phyloP scores from a whole-genome alignment of 495 filamentous ascomycete species.

The Neurospora sp. region DNA sequence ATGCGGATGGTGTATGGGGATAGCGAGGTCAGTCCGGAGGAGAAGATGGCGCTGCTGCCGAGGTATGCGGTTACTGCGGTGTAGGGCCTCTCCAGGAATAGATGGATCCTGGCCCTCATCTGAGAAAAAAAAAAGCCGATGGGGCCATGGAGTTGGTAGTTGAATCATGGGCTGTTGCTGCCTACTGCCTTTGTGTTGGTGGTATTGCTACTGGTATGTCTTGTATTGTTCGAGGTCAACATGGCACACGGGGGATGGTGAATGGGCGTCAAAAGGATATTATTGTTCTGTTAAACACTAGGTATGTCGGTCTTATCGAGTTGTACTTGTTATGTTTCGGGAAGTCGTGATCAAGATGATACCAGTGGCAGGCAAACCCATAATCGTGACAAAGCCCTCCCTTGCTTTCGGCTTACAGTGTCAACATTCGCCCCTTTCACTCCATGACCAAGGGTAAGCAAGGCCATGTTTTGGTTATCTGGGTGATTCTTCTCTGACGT shows the following conservation, averaged over 20 bases:
- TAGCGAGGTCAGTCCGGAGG: conserved; percentile 70
- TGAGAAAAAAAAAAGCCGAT: background rate
- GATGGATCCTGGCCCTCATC: background rate
- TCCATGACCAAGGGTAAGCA: background rate
- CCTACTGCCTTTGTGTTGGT: background rate
- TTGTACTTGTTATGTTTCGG: background rate
- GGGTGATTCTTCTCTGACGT: background rate
- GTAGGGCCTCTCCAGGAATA: background rate
- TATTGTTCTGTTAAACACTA: background rate
- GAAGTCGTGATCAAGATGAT: background rate
- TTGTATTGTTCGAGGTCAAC: background rate
- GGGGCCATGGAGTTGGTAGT: background rate
- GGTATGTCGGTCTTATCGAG: background rate
- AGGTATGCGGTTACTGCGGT: conserved; percentile 40
- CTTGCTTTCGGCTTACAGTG: background rate
- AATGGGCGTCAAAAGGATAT: background rate
- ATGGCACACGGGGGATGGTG: conserved; percentile 1
- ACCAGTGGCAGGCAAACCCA: background rate
- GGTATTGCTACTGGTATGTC: background rate
- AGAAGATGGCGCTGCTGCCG: conserved; percentile 70
- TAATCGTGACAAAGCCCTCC: background rate
- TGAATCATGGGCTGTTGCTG: background rate
- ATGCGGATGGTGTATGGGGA: conserved; percentile 69
- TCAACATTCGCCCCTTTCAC: background rate
- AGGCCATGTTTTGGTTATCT: background rate